These are phyloP conservation scores for Pichia cabralensis DNA, from an alignment of 805 yeast species.

Conservation along the genomic window DNA sequence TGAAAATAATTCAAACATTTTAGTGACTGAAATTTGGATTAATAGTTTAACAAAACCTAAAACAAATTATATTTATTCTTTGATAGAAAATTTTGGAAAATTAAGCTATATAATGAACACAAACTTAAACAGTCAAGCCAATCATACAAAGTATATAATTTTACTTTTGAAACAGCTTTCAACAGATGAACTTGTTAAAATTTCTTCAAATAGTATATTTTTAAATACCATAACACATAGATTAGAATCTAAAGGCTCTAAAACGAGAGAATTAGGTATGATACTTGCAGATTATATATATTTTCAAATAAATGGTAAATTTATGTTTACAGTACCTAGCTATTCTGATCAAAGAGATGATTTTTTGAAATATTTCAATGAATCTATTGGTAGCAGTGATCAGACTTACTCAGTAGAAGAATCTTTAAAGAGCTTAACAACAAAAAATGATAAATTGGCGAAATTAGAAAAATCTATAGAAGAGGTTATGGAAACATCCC, in stretches of 20 bases:
- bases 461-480: no score
- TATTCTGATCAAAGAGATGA: slow-evolving; percentile 14
- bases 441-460: no score
- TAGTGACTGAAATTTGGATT: slow-evolving; percentile 6
- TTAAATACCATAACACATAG: slow-evolving; percentile 43
- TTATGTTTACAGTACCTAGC: slow-evolving; percentile 22
- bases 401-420: no score
- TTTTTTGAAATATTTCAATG: slow-evolving; percentile 5
- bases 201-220: slow-evolving; percentile 32
- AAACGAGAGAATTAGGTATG: slow-evolving; percentile 45
- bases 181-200: slow-evolving; percentile 14
- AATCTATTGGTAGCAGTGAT: no score
- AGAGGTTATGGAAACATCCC: slow-evolving; percentile 1
- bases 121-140: slow-evolving; percentile 35
- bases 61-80: not conserved
- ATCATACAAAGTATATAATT: slow-evolving; percentile 38
- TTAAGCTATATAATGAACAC: slow-evolving; percentile 21
- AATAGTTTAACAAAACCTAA: not conserved
- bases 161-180: slow-evolving; percentile 23
- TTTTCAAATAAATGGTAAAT: slow-evolving; percentile 21
- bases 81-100: slow-evolving; percentile 16
- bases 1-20: not conserved
- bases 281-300: slow-evolving; percentile 44
- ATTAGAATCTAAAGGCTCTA: slow-evolving; percentile 37
- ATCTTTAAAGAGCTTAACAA: no score